Evolutionary conservation across 305 asterid species (phyloP).

Genomic region (Fraxinus dipetala): DNA sequence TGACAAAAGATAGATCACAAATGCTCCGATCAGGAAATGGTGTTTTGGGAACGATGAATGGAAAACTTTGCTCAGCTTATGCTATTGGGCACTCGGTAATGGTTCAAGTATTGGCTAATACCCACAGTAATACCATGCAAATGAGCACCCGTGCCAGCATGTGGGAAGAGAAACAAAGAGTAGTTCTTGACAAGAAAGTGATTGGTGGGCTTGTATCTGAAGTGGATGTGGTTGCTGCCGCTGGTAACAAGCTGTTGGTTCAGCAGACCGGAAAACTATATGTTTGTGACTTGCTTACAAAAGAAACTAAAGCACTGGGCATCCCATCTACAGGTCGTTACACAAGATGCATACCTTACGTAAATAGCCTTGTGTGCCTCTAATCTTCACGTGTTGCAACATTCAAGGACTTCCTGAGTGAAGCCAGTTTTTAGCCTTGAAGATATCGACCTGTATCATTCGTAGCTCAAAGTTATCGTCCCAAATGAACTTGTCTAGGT

Average conservation of each 20-base stretch:
- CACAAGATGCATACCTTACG: slow-evolving; percentile 34
- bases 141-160: slow-evolving; percentile 18
- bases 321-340: background rate
- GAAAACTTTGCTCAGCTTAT: slow-evolving; percentile 35
- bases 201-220: background rate
- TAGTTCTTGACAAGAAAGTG: slow-evolving; percentile 23
- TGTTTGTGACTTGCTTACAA: slow-evolving; percentile 26
- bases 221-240: slow-evolving; percentile 14
- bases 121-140: slow-evolving; percentile 41
- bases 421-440: background rate
- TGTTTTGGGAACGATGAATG: slow-evolving; percentile 33
- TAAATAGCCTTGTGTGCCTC: slow-evolving; percentile 47
- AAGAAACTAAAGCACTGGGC: slow-evolving; percentile 27
- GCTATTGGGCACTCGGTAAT: background rate
- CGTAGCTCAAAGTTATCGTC: background rate
- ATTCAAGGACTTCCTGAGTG: background rate
- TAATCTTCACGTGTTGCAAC: background rate
- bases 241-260: slow-evolving; percentile 30
- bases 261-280: slow-evolving; percentile 2
- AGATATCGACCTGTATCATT: background rate
- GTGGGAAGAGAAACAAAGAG: slow-evolving; percentile 25
- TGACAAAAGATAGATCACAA: slow-evolving; percentile 42
- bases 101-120: slow-evolving; percentile 25
- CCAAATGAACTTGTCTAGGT: background rate
- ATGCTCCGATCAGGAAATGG: background rate